phyloP scores from a whole-genome alignment of 768 basidiomycete species.

The Phaeotremella fagi region DNA sequence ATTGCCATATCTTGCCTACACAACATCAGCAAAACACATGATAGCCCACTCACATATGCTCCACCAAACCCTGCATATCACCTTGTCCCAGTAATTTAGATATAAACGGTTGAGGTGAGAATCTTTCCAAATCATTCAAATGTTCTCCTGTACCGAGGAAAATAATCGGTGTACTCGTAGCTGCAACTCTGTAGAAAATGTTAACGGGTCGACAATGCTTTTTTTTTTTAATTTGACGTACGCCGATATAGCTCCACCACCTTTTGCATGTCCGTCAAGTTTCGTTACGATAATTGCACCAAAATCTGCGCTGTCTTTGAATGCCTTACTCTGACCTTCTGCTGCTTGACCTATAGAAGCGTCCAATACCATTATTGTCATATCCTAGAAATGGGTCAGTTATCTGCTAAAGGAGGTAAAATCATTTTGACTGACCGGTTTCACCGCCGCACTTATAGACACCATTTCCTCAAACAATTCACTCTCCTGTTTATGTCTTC shows the following conservation, averaged over 20 bases:
- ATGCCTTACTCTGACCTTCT: constrained; percentile 89
- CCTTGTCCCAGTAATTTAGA: constrained; percentile 93
- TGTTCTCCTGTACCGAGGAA: constrained; percentile 98
- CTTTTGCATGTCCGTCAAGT: constrained; percentile 98
- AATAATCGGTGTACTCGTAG: constrained; percentile 95
- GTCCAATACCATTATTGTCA: constrained; percentile 92
- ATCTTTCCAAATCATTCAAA: constrained; percentile 91
- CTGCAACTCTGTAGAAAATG: constrained; percentile 76
- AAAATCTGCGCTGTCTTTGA: constrained; percentile 96
- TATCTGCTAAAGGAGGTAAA: constrained; percentile 4
- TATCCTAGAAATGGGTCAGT: constrained; percentile 51
- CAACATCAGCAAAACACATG: background rate
- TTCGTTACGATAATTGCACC: constrained; percentile 99
- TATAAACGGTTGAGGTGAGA: constrained; percentile 93
- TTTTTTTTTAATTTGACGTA: constrained; percentile 55
- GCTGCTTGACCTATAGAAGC: constrained; percentile 99
- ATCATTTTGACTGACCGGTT: constrained; percentile 55
- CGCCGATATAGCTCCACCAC: constrained; percentile 99
- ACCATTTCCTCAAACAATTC: constrained; percentile 98
- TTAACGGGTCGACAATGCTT: background rate
- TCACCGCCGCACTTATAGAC: constrained; percentile 87
- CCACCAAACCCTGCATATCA: constrained; percentile 94
- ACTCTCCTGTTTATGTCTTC: constrained; percentile 92
- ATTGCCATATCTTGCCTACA: constrained; percentile 74
- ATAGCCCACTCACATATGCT: constrained; percentile 64